Base-by-base conservation (phyloP, 768 basidiomycete species). In the Cyclocybe cylindracea region DNA sequence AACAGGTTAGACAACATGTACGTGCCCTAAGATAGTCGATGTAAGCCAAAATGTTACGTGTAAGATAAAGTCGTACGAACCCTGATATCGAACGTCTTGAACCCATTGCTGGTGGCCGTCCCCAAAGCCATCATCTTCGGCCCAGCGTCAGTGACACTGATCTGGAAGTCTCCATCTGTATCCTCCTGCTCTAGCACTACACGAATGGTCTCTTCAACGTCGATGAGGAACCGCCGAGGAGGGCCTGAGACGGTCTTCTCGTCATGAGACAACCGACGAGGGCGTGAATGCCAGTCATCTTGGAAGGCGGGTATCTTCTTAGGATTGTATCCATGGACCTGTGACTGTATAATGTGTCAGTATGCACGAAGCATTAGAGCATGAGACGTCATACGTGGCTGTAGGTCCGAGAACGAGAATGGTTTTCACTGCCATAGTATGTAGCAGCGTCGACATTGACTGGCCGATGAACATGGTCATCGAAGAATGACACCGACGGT, bases 1-100 rank as follows among this genome's bases (percentile, higher is more conserved):
- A 99, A 79, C 19, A 99, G 83, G 70, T 98, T 98, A 10, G 96
- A 98, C 41, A 99, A 78, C 96, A 98, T 98, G 72, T 98, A 99
- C n/a, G 90, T 98, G 38, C 97, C 96, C 89, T 95, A 64, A 19
- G 11, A 61, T 47, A 54, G 10, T 56, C 19, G 45, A 46, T 24
- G 56, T 46, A 58, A 51, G 44, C 55, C 50, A 52, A 43, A 39
- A 49, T 16, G 18, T 18, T 42, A 38, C 29, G 51, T 29, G 8
- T 40, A 29, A 10, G 41, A 41, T 29, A 10, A 37, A 31, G 44
- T 37, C 34, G 51, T 7, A 68, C 82, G 57, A 67, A 93, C 91
- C 40, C 96, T 80, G 56, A 98, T 93, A 71, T 99, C 96, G 68
- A 97, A 97, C 3, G 87, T 88, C 76, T 98, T 98, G 85, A 92